Evolutionary conservation across 441 rosid species (phyloP), one percentile per base, ranked within the genome.

Genomic region (Corymbia citriodora): DNA sequence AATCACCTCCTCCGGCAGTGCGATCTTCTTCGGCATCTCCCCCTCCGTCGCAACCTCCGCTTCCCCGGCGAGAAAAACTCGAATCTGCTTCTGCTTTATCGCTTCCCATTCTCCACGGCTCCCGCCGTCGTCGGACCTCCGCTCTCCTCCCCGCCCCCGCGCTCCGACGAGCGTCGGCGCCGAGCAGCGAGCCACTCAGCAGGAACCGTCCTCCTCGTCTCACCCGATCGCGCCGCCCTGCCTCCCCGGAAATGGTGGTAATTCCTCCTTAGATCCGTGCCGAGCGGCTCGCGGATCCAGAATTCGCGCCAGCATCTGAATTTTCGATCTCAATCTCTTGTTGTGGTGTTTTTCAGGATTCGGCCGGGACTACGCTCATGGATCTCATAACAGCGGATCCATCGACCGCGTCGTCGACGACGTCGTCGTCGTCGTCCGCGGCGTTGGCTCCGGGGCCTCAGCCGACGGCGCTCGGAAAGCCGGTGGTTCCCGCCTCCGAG

Each of bases 351-450:
- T 72, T 90, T 61, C 92, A 97, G 99, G 99, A 98, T 57, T 94
- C 99, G 17, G 94, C 98, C 88, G 99, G 99, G 89, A 96, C 93
- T 55, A 97, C 99, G 90, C 95, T 98, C 91, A 98, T 98, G 99
- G 99, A 98, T 97, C 98, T 97, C 94, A 98, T 98, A 72, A 94
- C 99, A 90, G 97, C 99, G 48, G 99, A 98, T 74, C 92, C 92
- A 33, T 57, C 88, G 48, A 57, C 89, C 68, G 82, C 88, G 21
- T 9, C 92, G 88, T 96, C 99, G 50, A 92, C 97, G 36, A 90
- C 96, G 5, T 59, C 94, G 23, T 88, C 95, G n/a, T 88, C 95
- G n/a, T 88, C 95, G 45, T 90, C 96, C 45, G 85, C 96, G 48
- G 70, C 95, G 9, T 91, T 94, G 68, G 88, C 79, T 36, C 87